phyloP scores from a whole-genome alignment of 2,329 filamentous ascomycete species.

The Triangularia setosa region DNA sequence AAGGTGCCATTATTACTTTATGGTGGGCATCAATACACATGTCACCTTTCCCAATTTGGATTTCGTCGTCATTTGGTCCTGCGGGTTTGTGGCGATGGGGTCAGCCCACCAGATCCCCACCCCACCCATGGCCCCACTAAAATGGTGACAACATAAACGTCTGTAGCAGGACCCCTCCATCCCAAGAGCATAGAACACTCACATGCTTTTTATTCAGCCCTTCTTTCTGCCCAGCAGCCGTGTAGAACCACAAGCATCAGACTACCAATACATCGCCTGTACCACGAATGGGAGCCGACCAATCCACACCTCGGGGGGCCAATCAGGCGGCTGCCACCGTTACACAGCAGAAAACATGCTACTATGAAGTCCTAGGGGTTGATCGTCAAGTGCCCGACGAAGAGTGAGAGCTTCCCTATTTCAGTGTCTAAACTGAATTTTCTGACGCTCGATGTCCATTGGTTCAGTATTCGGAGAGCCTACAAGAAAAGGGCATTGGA shows the following conservation, averaged over 20 bases:
- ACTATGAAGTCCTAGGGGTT: slow-evolving; percentile 80
- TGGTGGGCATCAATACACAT: neutral
- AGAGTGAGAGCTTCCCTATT: slow-evolving; percentile 53
- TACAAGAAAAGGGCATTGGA: slow-evolving; percentile 89
- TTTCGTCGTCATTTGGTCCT: neutral
- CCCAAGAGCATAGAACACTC: neutral
- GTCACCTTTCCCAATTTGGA: neutral
- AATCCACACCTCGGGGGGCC: slow-evolving; percentile 43
- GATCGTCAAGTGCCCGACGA: slow-evolving; percentile 71
- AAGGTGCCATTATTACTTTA: neutral
- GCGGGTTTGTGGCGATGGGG: neutral
- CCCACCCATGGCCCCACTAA: slow-evolving; percentile 1
- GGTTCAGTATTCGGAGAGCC: slow-evolving; percentile 77
- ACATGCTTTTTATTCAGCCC: neutral
- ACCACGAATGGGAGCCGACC: slow-evolving; percentile 50
- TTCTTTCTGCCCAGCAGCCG: neutral
- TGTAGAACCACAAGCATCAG: neutral
- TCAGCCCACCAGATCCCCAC: neutral
- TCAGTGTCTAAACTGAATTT: neutral
- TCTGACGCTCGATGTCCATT: neutral
- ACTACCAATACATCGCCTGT: neutral
- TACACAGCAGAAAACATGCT: slow-evolving; percentile 60
- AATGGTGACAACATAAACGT: neutral
- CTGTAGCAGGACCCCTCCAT: neutral
- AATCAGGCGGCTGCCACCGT: slow-evolving; percentile 25